Evolutionary conservation across 495 filamentous ascomycete genomes (phyloP).

Genomic region (Rhypophila decipiens): DNA sequence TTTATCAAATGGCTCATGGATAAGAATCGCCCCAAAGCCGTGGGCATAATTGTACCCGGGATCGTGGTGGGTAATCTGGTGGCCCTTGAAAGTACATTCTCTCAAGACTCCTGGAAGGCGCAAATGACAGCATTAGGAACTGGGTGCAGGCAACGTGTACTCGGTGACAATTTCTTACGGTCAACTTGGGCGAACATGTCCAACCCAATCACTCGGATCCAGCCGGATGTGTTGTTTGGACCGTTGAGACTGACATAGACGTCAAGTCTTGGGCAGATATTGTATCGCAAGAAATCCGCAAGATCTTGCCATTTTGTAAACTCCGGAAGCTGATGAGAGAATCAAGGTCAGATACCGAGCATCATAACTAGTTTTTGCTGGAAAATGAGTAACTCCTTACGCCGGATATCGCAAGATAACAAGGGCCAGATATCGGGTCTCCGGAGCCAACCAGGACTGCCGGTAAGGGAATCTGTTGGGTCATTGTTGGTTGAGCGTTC

Average conservation of each 20-base stretch:
- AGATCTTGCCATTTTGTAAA: conserved; percentile 1
- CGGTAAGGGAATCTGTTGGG: too few species aligned
- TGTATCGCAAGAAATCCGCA: conserved; percentile 6
- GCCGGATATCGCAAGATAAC: conserved; percentile 6
- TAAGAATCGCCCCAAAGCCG: background rate
- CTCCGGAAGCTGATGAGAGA: conserved; percentile 2
- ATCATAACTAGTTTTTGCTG: background rate
- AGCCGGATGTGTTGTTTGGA: conserved; percentile 1
- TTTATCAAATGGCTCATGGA: conserved; percentile 4
- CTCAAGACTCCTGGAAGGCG: background rate
- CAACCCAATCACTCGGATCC: conserved; percentile 11
- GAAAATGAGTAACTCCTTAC: background rate
- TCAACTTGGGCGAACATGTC: conserved; percentile 2
- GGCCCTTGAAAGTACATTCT: conserved; percentile 1
- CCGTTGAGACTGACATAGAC: conserved; percentile 1
- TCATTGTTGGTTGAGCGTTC: too few species aligned
- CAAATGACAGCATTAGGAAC: too few species aligned
- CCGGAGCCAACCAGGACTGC: conserved; percentile 2
- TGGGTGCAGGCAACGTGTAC: too few species aligned
- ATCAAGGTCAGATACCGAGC: background rate
- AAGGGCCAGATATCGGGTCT: conserved; percentile 2
- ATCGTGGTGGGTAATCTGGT: conserved; percentile 1
- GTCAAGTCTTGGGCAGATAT: conserved; percentile 3
- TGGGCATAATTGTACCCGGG: background rate
- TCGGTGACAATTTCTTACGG: background rate